Base-by-base conservation (phyloP, 805 yeast species). In the Saturnispora silvae region DNA sequence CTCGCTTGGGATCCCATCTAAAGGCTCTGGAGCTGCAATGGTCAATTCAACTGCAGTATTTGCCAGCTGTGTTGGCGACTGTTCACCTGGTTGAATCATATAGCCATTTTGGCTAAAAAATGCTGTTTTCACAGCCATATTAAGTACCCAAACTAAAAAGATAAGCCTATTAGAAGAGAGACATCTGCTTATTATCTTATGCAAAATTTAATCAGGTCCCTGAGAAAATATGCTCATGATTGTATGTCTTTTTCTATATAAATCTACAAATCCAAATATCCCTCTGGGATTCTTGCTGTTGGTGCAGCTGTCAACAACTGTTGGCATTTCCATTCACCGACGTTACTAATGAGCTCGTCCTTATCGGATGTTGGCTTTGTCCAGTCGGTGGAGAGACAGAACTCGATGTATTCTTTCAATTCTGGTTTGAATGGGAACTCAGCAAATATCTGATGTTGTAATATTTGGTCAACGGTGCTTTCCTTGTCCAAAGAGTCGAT, bases 221-320 rank as follows among this genome's bases (percentile, higher is more conserved):
- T n/a, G n/a, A n/a, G n/a, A n/a, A n/a, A n/a, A n/a, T 19, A 34
- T 17, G 4, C 4, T 27, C 20, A 27, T 8, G 13, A 15, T 7
- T 26, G 11, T 26, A n/a, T 15, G 15, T 22, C 26, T 20, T 28
- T 20, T 16, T 17, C 14, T 23, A 9, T 28, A 16, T 26, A 14
- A 27, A 25, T 18, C 20, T 36, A 36, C 15, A 36, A 19, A 34
- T 58, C 60, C 20, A 47, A 37, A 34, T 49, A 56, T 19, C 39
- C 35, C 0, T 40, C 37, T 5, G 53, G 44, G 15, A 51, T 47
- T 25, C 55, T 47, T 1, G 94, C 85, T 34, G 52, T 56, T 8
- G 92, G 82, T n/a, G 76, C 68, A 1, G 72, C 71, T 0, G 86
- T 79, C 35, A 73, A 50, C 31, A 60, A 62, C 44, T 74, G 56